These are phyloP conservation scores for Apiotrichum gamsii DNA, from an alignment of 1,284 basidiomycete genomes.

Conservation along the genomic window DNA sequence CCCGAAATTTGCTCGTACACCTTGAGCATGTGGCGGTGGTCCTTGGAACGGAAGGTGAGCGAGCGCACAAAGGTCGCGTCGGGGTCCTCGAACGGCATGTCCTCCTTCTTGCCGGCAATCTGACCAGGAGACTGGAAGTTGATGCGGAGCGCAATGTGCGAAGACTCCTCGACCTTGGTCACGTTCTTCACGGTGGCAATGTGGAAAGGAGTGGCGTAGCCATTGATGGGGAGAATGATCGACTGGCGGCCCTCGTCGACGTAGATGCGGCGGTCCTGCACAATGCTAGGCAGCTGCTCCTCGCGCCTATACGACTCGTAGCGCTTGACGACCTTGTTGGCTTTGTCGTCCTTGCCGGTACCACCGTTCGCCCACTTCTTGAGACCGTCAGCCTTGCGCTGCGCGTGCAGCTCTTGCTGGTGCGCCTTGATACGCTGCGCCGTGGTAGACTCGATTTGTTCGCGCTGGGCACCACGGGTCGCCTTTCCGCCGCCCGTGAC, in stretches of 20 bases:
- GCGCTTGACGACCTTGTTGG: conserved; percentile 75
- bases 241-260: conserved; percentile 88
- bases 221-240: conserved; percentile 86
- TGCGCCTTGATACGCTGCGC: conserved; percentile 72
- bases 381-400: conserved; percentile 74
- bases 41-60: conserved; percentile 85
- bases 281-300: conserved; percentile 72
- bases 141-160: conserved; percentile 89
- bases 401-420: conserved; percentile 75
- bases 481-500: conserved; percentile 70
- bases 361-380: conserved; percentile 64
- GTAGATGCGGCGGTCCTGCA: conserved; percentile 73
- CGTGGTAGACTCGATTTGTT: conserved; percentile 66
- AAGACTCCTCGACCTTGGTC: conserved; percentile 94
- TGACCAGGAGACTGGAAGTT: conserved; percentile 99
- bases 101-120: conserved; percentile 96
- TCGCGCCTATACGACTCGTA: conserved; percentile 98
- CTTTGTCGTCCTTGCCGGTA: conserved; percentile 58
- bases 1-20: conserved; percentile 90
- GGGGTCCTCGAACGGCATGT: conserved; percentile 97
- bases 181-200: conserved; percentile 98
- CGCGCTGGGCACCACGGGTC: conserved; percentile 65
- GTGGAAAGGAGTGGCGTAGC: conserved; percentile 95
- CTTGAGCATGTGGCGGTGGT: conserved; percentile 79
- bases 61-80: conserved; percentile 95